Percentiles rank a stretch among this genome's conserved stretches.
These are phyloP conservation scores for Hibiscus syriacus DNA, from an alignment of 345 rosid genomes.

Conservation along the genomic window DNA sequence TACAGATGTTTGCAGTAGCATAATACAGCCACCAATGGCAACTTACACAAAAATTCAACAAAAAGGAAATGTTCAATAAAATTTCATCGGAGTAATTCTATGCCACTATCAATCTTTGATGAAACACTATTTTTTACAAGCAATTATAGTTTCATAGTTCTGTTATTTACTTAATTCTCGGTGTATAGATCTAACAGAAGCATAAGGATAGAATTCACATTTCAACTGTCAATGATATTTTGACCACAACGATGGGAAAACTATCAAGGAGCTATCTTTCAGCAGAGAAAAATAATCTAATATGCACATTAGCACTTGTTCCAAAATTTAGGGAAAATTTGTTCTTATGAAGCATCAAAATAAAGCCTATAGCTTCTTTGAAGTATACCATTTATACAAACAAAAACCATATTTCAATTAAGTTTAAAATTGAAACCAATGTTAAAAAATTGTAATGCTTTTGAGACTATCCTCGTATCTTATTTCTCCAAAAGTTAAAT, in stretches of 20 bases:
- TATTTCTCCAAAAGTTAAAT: neutral
- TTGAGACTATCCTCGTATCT: neutral
- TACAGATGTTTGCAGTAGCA: neutral
- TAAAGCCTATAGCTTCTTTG: neutral
- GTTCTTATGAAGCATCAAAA: neutral
- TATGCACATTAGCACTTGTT: neutral
- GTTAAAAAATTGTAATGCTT: neutral
- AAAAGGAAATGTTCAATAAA: neutral
- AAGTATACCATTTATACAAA: neutral
- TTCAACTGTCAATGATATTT: neutral
- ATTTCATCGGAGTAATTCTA: neutral
- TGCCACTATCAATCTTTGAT: neutral
- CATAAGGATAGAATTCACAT: neutral
- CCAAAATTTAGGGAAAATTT: neutral
- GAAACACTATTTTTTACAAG: neutral
- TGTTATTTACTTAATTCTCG: neutral
- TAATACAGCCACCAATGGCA: neutral
- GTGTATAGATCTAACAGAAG: neutral
- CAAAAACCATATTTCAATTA: neutral
- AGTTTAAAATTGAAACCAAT: neutral
- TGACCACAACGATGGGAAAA: neutral
- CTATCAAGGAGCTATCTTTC: neutral
- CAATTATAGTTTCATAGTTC: neutral
- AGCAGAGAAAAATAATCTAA: neutral
- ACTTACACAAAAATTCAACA: neutral